These are phyloP conservation scores for Emericellopsis terricola DNA, from an alignment of 495 filamentous ascomycete species.

Conservation along the genomic window DNA sequence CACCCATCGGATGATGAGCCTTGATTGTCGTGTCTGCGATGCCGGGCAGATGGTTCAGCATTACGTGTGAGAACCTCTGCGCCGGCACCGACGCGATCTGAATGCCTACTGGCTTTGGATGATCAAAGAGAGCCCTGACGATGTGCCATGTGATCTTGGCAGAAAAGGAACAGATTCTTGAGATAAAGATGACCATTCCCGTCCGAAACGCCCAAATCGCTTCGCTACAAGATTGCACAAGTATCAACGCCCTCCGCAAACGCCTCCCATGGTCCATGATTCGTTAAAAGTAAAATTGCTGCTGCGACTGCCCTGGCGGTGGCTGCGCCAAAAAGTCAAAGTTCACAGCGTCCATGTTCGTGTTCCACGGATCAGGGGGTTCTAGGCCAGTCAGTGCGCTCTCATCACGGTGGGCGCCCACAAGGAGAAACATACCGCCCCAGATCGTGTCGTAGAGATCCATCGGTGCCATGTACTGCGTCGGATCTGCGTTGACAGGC, in stretches of 20 bases:
- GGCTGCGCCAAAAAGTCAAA: conserved; percentile 32
- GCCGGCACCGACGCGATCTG: conserved; percentile 7
- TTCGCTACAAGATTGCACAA: too few species aligned
- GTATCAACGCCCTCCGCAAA: too few species aligned
- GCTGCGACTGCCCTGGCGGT: conserved; percentile 28
- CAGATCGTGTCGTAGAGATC: conserved; percentile 41
- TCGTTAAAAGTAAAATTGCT: conserved; percentile 31
- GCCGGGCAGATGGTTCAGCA: too few species aligned
- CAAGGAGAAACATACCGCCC: conserved; percentile 36
- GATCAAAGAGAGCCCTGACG: conserved; percentile 39
- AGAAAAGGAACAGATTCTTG: too few species aligned
- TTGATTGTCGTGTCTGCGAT: background rate
- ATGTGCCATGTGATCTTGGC: too few species aligned
- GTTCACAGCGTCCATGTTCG: conserved; percentile 26
- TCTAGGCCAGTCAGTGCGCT: too few species aligned
- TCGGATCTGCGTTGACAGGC: conserved; percentile 17
- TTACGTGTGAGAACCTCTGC: conserved; percentile 15
- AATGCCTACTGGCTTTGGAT: conserved; percentile 16
- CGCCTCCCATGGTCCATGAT: too few species aligned
- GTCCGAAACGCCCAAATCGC: too few species aligned
- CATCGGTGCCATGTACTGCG: conserved; percentile 32
- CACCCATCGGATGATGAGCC: conserved; percentile 13
- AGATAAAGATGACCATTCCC: too few species aligned
- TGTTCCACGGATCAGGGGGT: conserved; percentile 30
- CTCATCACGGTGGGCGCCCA: too few species aligned